phyloP scores from a whole-genome alignment of 2,329 filamentous ascomycete species.

The Monosporascus sp. region DNA sequence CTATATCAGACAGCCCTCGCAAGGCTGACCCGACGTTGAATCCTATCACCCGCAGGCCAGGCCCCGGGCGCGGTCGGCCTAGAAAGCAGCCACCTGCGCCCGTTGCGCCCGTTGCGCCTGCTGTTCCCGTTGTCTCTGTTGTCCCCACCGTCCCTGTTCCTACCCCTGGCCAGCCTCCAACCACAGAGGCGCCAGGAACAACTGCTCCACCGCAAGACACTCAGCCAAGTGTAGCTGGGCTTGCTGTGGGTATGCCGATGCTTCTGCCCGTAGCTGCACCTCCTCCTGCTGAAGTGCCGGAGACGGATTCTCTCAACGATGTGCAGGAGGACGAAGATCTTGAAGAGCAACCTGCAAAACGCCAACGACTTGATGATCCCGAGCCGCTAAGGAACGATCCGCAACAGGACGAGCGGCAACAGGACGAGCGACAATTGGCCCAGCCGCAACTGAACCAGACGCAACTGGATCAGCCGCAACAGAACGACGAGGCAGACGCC shows the following conservation, averaged over 20 bases:
- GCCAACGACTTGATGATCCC: constrained; percentile 22
- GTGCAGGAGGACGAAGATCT: constrained; percentile 13
- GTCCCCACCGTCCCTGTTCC: background rate
- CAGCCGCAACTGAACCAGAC: constrained; percentile 1
- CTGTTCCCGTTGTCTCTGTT: background rate
- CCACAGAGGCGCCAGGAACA: constrained; percentile 1
- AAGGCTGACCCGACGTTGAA: constrained; percentile 47
- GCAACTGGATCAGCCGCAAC: constrained; percentile 10
- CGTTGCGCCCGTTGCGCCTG: constrained; percentile 1
- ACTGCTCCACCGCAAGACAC: constrained; percentile 5
- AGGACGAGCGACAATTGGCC: background rate
- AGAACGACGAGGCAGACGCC: constrained; percentile 15
- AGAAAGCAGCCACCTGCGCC: constrained; percentile 35
- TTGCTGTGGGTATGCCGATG: constrained; percentile 5
- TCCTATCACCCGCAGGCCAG: constrained; percentile 55
- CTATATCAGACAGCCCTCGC: constrained; percentile 27
- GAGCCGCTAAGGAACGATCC: constrained; percentile 11
- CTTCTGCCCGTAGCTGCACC: constrained; percentile 1
- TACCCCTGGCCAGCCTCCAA: constrained; percentile 4
- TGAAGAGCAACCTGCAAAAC: constrained; percentile 26
- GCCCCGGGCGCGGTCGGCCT: constrained; percentile 50
- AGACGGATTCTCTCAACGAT: constrained; percentile 13
- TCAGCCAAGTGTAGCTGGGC: constrained; percentile 5
- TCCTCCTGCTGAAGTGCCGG: constrained; percentile 6
- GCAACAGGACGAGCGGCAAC: background rate